Conservation (phyloP, 1,139 yeast species). For the Suhomyces choctaworum region DNA sequence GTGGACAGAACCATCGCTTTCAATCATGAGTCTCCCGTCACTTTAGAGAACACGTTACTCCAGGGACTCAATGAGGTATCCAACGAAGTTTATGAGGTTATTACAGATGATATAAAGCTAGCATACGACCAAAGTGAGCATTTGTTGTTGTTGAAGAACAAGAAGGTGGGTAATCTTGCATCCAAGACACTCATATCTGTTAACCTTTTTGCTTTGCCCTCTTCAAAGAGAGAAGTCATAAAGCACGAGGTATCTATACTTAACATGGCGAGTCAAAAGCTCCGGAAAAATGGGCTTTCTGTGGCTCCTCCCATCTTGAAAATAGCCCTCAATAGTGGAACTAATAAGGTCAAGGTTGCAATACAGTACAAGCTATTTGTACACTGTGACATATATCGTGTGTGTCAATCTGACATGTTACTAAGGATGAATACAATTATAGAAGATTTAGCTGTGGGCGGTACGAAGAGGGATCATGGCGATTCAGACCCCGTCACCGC, state of each 20-base stretch:
- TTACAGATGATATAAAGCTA: constrained; percentile 15
- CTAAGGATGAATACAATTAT: constrained; percentile 8
- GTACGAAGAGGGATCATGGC: background rate
- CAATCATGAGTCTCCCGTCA: constrained; percentile 3
- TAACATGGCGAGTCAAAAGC: constrained; percentile 13
- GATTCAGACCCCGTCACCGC: constrained; percentile 11
- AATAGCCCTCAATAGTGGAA: constrained; percentile 6
- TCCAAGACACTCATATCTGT: constrained; percentile 8
- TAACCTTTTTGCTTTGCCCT: constrained; percentile 2
- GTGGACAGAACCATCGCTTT: constrained; percentile 4
- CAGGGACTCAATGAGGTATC: constrained; percentile 2
- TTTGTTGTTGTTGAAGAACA: constrained; percentile 14
- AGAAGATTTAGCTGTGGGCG: background rate
- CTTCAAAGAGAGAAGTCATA: background rate
- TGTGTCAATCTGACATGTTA: constrained; percentile 15
- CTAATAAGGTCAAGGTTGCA: constrained; percentile 7
- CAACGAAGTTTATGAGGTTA: constrained; percentile 2
- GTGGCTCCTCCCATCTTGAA: constrained; percentile 12
- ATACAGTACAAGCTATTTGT: constrained; percentile 11
- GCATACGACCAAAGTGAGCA: constrained; percentile 5
- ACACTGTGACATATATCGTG: constrained; percentile 14
- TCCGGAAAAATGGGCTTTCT: constrained; percentile 13
- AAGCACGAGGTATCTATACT: constrained; percentile 13
- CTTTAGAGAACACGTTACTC: background rate
- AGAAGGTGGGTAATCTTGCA: constrained; percentile 8